Evolutionary conservation across 2,329 filamentous ascomycete species (phyloP).

Genomic region (Cercospora zeae-maydis): DNA sequence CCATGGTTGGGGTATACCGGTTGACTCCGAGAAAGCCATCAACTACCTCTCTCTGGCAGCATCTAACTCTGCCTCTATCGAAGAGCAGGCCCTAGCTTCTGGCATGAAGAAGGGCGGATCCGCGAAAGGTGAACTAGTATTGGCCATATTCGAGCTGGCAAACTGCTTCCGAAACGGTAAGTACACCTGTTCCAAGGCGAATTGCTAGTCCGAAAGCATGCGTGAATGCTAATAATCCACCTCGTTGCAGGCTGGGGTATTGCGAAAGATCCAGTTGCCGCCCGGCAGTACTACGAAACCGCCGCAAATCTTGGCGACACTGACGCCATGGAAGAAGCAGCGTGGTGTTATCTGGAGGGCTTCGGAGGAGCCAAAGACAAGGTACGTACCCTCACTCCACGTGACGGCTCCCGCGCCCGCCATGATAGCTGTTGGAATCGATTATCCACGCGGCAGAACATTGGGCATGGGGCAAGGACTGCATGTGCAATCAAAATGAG

Average conservation of each 20-base stretch:
- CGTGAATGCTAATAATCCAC: background rate
- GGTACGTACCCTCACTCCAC: conserved; percentile 58
- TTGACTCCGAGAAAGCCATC: conserved; percentile 69
- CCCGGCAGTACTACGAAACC: conserved; percentile 90
- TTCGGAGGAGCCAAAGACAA: conserved; percentile 98
- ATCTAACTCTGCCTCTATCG: conserved; percentile 81
- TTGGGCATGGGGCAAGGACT: background rate
- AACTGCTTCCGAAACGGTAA: conserved; percentile 80
- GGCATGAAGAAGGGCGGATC: conserved; percentile 90
- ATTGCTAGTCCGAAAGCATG: background rate
- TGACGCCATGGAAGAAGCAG: conserved; percentile 96
- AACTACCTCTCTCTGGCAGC: conserved; percentile 84
- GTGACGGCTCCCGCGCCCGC: background rate
- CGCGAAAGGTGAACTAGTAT: conserved; percentile 91
- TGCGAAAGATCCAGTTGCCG: conserved; percentile 77
- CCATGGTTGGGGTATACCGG: conserved; percentile 86
- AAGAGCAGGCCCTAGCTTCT: conserved; percentile 77
- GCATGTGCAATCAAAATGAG: background rate
- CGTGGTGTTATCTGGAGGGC: conserved; percentile 94
- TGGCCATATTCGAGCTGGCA: conserved; percentile 92
- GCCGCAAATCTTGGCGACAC: conserved; percentile 94
- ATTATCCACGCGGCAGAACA: background rate
- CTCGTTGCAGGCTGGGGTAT: conserved; percentile 69
- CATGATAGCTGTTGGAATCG: background rate
- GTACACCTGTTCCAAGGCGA: background rate